These are phyloP conservation scores for Tetragonia tetragonoides DNA, from an alignment of 148 eudicot species.

Conservation along the genomic window DNA sequence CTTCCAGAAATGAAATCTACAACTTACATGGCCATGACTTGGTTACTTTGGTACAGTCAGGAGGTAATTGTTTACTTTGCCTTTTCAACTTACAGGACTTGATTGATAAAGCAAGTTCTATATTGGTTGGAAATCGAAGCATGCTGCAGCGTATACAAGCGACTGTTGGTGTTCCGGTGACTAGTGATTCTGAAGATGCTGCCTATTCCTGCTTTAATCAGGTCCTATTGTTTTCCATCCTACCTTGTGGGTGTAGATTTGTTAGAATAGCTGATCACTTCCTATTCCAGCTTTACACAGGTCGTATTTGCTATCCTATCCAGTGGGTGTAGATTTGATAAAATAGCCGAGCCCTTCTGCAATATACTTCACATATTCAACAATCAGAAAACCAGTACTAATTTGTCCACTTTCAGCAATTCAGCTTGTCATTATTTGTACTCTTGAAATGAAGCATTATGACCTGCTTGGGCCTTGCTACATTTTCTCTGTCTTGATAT, in stretches of 20 bases:
- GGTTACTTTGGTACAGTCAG: not conserved
- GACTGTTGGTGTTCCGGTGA: constrained; percentile 55
- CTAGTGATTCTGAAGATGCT: constrained; percentile 62
- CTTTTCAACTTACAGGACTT: constrained; percentile 49
- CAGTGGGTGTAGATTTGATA: not conserved
- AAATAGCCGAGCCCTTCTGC: not conserved
- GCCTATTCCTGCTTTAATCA: constrained; percentile 67
- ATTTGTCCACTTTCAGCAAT: not conserved
- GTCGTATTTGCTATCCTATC: constrained; percentile 28
- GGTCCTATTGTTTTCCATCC: constrained; percentile 34
- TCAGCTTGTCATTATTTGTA: not conserved
- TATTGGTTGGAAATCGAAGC: constrained; percentile 70
- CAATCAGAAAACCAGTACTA: not conserved
- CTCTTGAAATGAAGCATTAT: not conserved
- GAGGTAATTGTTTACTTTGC: not conserved
- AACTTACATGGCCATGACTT: not conserved
- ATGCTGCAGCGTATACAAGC: constrained; percentile 67
- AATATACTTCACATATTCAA: not conserved
- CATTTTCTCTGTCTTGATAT: constrained; percentile 16
- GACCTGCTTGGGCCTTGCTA: constrained; percentile 36
- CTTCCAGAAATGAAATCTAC: not conserved
- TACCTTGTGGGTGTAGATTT: not conserved
- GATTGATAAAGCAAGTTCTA: constrained; percentile 80
- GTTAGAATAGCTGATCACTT: not conserved
- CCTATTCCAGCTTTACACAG: constrained; percentile 68